Evolutionary conservation across 1,284 basidiomycete species (phyloP).

Genomic region (Melanopsichium pennsylvanicum): DNA sequence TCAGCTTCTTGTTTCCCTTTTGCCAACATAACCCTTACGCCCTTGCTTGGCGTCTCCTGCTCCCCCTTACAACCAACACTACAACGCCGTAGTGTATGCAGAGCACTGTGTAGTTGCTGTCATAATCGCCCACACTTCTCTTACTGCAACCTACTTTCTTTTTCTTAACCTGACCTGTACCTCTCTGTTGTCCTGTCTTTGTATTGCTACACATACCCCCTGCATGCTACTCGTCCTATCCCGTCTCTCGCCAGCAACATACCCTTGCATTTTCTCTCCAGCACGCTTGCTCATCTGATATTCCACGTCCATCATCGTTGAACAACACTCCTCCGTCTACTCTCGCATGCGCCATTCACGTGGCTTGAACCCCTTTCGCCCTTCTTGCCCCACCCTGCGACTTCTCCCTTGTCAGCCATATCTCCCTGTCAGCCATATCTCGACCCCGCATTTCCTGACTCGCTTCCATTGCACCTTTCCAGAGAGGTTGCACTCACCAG

Average conservation of each 20-base stretch:
- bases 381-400: slow-evolving; percentile 10
- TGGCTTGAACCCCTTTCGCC: background rate
- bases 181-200: too few relatives aligned
- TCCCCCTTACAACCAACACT: background rate
- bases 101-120: too few relatives aligned
- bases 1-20: background rate
- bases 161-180: too few relatives aligned
- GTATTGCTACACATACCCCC: too few relatives aligned
- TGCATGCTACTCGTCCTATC: too few relatives aligned
- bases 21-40: background rate
- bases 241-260: too few relatives aligned
- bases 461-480: background rate
- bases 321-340: background rate
- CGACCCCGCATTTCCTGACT: background rate
- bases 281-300: background rate
- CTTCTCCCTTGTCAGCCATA: too few relatives aligned
- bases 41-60: background rate
- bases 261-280: too few relatives aligned
- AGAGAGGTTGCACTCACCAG: too few relatives aligned
- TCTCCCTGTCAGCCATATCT: background rate
- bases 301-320: background rate
- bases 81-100: too few relatives aligned
- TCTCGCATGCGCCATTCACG: background rate
- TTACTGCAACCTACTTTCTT: background rate
- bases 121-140: too few relatives aligned